Base-by-base conservation (phyloP, 1,139 yeast species). In the Yamadazyma membranifaciens region DNA sequence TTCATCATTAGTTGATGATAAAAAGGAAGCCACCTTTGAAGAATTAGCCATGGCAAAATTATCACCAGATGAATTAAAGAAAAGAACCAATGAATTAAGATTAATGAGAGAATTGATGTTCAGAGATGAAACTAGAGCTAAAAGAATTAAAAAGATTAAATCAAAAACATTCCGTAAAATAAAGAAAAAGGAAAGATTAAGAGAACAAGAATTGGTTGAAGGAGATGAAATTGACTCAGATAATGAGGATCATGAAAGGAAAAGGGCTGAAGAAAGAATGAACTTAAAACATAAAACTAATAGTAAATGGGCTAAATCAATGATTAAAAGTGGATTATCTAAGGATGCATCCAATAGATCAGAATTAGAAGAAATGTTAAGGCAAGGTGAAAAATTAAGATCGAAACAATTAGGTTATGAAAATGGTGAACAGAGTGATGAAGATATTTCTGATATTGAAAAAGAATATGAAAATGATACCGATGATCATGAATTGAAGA, bases 21-120 rank as follows among this genome's bases (percentile, higher is more conserved):
- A 78, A 50, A 80, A 81, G 50, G 87, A 85, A 54, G 80, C 92
- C 9, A 81, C 87, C 3, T 91, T 89, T 61, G 97, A 92, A 60
- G 89, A 91, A 45, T 76, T 88, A 33, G 92, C 88, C 11, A 78
- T 84, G n/a, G 88, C 94, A 2, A 83, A 85, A 52, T 64, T 92
- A 60, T 75, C 94, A 0, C 78, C 85, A 22, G 95, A 86, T 47
- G 98, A 94, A 40, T 67, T 91, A 66, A 69, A 72, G 45, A 80
- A 82, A 57, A 78, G 95, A 49, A 84, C 95, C 11, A 78, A 80
- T 43, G 96, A 92, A 62, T 75, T 92, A 50, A 77, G 98, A 52
- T 65, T 85, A 55, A 89, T 89, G 97, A 78, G 98, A 49, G 98
- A 92, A 57, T 75, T 92, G 48, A 87, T 92, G 95, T 92, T 89